Percentiles rank a stretch among this genome's conserved stretches.
These are phyloP conservation scores for Nannizzia gypsea DNA, from an alignment of 2,329 filamentous ascomycete species.

Conservation along the genomic window DNA sequence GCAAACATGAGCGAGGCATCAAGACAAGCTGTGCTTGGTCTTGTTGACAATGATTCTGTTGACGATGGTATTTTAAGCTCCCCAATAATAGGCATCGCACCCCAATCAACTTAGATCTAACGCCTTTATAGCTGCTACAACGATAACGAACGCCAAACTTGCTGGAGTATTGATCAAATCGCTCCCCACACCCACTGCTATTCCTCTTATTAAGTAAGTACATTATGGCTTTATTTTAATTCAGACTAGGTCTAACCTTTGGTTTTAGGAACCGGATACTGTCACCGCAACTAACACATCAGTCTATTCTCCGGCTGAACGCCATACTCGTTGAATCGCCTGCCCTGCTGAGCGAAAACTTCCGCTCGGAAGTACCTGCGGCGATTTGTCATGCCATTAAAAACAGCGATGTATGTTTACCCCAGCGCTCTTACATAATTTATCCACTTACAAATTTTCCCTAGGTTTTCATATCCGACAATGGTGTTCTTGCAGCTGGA, in stretches of 20 bases:
- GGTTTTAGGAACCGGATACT: constrained; percentile 61
- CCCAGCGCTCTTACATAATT: constrained; percentile 5
- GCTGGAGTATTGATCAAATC: constrained; percentile 84
- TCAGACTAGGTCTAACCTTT: constrained; percentile 20
- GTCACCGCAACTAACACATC: constrained; percentile 59
- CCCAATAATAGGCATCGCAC: neutral
- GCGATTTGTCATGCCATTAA: constrained; percentile 68
- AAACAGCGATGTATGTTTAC: constrained; percentile 56
- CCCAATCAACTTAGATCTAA: constrained; percentile 9
- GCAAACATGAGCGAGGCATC: constrained; percentile 89
- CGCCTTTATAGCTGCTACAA: constrained; percentile 48
- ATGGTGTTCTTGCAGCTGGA: constrained; percentile 76
- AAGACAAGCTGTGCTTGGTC: constrained; percentile 66
- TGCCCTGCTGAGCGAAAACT: constrained; percentile 53
- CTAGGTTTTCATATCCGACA: constrained; percentile 74
- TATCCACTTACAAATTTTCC: neutral
- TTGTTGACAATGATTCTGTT: constrained; percentile 77
- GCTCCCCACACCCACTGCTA: constrained; percentile 59
- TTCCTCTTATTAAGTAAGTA: constrained; percentile 44
- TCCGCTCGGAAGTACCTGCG: constrained; percentile 63
- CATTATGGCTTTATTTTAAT: neutral
- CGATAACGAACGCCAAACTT: constrained; percentile 80
- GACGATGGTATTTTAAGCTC: constrained; percentile 50
- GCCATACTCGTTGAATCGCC: constrained; percentile 75
- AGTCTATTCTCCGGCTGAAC: constrained; percentile 78